Percentiles rank a stretch among this genome's conserved stretches.
phyloP scores from a whole-genome alignment of 441 rosid species.

The Erysimum pusillum region DNA sequence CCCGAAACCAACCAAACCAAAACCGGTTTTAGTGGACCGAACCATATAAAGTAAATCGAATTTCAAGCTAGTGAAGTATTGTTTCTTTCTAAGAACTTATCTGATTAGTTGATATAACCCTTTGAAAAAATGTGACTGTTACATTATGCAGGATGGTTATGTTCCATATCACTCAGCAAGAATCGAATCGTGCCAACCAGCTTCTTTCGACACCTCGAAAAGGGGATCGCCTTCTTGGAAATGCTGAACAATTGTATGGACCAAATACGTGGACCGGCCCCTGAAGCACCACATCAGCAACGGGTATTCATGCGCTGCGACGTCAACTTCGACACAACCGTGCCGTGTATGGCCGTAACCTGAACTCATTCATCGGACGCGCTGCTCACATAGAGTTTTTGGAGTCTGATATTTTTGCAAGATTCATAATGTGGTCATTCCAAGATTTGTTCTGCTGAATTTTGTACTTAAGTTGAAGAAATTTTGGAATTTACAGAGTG shows the following conservation, averaged over 20 bases:
- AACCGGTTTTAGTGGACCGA: too few relatives aligned
- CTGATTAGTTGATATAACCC: not conserved
- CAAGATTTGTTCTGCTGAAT: conserved; percentile 70
- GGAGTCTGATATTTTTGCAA: conserved; percentile 84
- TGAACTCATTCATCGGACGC: conserved; percentile 85
- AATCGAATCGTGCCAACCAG: conserved; percentile 78
- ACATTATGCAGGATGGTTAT: conserved; percentile 76
- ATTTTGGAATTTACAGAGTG: conserved; percentile 26
- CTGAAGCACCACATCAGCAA: conserved; percentile 53
- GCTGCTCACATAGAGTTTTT: conserved; percentile 96
- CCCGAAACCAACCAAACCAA: too few relatives aligned
- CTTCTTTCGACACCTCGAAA: conserved; percentile 74
- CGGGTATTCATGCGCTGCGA: conserved; percentile 91
- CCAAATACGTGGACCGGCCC: conserved; percentile 80
- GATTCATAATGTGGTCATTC: conserved; percentile 96
- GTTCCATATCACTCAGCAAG: conserved; percentile 97
- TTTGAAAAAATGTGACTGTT: not conserved
- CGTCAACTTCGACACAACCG: conserved; percentile 79
- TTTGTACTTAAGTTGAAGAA: conserved; percentile 19
- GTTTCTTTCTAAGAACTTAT: not conserved
- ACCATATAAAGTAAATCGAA: too few relatives aligned
- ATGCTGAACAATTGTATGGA: conserved; percentile 91
- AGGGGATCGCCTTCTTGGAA: conserved; percentile 78
- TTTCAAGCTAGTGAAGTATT: not conserved
- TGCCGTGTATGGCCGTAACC: conserved; percentile 83